Percentiles rank a stretch among this genome's conserved stretches.
Evolutionary conservation across 306 rosid species (phyloP).

Genomic region (Calophaca sinica): DNA sequence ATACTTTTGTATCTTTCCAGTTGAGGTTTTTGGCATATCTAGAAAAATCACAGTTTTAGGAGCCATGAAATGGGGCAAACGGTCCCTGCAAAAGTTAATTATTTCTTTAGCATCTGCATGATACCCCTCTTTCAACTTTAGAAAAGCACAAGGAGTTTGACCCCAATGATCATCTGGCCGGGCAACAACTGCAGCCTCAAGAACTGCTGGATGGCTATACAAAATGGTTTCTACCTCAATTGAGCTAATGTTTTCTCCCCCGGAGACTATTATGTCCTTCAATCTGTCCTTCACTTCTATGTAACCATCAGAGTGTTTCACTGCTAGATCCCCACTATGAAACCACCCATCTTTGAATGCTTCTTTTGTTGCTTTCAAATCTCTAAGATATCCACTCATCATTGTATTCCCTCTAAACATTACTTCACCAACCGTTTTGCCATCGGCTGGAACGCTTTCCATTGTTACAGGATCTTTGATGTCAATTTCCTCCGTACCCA

Average conservation of each 20-base stretch:
- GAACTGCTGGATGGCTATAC: constrained; percentile 70
- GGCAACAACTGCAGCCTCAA: constrained; percentile 86
- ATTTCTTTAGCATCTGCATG: constrained; percentile 54
- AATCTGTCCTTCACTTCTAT: constrained; percentile 77
- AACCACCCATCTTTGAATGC: constrained; percentile 88
- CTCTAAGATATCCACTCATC: constrained; percentile 84
- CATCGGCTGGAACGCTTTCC: constrained; percentile 75
- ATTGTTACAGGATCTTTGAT: constrained; percentile 69
- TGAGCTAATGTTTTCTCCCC: constrained; percentile 88
- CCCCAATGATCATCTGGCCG: constrained; percentile 88
- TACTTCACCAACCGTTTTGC: constrained; percentile 77
- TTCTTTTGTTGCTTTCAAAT: constrained; percentile 72
- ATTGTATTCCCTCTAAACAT: constrained; percentile 89
- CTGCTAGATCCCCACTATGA: constrained; percentile 82
- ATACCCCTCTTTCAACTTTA: constrained; percentile 64
- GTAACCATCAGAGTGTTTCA: constrained; percentile 76
- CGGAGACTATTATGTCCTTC: constrained; percentile 83
- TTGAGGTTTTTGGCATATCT: constrained; percentile 77
- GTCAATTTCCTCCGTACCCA: constrained; percentile 64
- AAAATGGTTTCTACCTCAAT: constrained; percentile 79
- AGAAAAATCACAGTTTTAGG: constrained; percentile 67
- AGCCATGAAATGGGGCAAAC: constrained; percentile 81
- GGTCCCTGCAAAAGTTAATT: constrained; percentile 61
- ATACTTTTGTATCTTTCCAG: constrained; percentile 81
- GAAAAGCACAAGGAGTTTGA: constrained; percentile 86